These are phyloP conservation scores for Paracamarosporium sp. DNA, from an alignment of 2,329 filamentous ascomycete species.

Conservation along the genomic window DNA sequence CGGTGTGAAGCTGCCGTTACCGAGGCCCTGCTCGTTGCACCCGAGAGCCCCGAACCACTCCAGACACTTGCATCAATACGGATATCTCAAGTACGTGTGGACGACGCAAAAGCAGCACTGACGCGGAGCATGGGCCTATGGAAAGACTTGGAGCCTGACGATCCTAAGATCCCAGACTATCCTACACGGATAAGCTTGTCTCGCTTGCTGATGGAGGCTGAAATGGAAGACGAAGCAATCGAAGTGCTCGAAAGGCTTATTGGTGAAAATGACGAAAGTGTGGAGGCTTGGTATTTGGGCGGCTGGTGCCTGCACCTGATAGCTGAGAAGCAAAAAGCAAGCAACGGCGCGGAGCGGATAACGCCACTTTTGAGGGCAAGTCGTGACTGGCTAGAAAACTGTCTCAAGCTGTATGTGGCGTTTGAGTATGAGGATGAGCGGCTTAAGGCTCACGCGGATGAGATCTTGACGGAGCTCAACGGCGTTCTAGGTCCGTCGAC, in stretches of 20 bases:
- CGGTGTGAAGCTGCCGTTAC: conserved; percentile 89
- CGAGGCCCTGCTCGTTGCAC: conserved; percentile 85
- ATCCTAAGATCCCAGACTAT: conserved; percentile 81
- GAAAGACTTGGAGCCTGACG: conserved; percentile 76
- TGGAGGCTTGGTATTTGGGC: conserved; percentile 96
- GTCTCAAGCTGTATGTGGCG: conserved; percentile 76
- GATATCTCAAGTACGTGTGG: conserved; percentile 81
- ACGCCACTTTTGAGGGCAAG: conserved; percentile 74
- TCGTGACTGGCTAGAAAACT: conserved; percentile 82
- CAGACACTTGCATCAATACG: conserved; percentile 94
- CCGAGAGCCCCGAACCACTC: conserved; percentile 84
- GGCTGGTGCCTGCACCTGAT: conserved; percentile 89
- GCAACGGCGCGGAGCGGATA: conserved; percentile 58
- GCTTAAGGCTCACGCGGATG: conserved; percentile 75
- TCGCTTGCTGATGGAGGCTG: conserved; percentile 87
- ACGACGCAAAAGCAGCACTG: conserved; percentile 82
- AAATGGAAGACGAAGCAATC: conserved; percentile 83
- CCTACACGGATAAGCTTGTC: conserved; percentile 83
- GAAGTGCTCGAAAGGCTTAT: conserved; percentile 84
- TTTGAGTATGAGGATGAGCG: conserved; percentile 87
- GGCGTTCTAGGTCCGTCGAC: conserved; percentile 51
- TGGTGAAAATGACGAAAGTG: conserved; percentile 88
- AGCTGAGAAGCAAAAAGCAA: conserved; percentile 69
- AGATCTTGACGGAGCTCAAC: conserved; percentile 65
- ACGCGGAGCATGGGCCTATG: conserved; percentile 81